A percentile compares a stretch with the other conserved stretches of the same genome.
phyloP scores from a whole-genome alignment of 768 basidiomycete species.

The Lactarius hatsudake region DNA sequence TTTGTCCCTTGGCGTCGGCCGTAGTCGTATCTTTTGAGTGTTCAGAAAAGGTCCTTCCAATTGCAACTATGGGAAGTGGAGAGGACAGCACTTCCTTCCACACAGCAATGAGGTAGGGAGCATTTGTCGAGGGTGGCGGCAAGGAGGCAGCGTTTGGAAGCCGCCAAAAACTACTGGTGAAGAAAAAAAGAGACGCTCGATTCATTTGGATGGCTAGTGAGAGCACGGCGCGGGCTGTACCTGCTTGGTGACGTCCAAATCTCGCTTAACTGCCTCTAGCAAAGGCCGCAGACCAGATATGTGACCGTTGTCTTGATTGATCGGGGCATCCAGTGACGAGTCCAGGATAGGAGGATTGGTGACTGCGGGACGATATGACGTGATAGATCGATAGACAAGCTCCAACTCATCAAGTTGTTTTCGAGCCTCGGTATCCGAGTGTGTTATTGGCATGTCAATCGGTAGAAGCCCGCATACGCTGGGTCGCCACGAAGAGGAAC shows the following conservation, averaged over 20 bases:
- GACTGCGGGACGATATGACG: slow-evolving; percentile 30
- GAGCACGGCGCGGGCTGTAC: slow-evolving; percentile 31
- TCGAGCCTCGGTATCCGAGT: slow-evolving; percentile 30
- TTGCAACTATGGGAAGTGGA: slow-evolving; percentile 50
- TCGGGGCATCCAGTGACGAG: slow-evolving; percentile 31
- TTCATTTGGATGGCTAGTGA: slow-evolving; percentile 17
- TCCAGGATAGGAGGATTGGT: slow-evolving; percentile 38
- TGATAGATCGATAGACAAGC: slow-evolving; percentile 30
- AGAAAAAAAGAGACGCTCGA: background rate
- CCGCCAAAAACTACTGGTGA: slow-evolving; percentile 60
- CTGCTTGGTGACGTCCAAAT: slow-evolving; percentile 42
- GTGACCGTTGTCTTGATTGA: slow-evolving; percentile 22
- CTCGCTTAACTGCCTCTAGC: slow-evolving; percentile 43
- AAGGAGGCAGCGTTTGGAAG: slow-evolving; percentile 43
- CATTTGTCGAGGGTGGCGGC: slow-evolving; percentile 66
- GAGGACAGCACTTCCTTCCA: slow-evolving; percentile 76
- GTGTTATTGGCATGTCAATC: slow-evolving; percentile 19
- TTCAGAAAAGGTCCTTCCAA: slow-evolving; percentile 55
- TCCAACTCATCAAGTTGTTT: slow-evolving; percentile 30
- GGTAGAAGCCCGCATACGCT: background rate
- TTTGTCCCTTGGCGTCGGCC: background rate
- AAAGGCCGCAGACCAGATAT: slow-evolving; percentile 43
- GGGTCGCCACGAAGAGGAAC: slow-evolving; percentile 3
- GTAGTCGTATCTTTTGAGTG: background rate
- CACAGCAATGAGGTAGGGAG: slow-evolving; percentile 75